Conservation (phyloP, 129 eudicot genomes). For the Tagetes erecta region DNA sequence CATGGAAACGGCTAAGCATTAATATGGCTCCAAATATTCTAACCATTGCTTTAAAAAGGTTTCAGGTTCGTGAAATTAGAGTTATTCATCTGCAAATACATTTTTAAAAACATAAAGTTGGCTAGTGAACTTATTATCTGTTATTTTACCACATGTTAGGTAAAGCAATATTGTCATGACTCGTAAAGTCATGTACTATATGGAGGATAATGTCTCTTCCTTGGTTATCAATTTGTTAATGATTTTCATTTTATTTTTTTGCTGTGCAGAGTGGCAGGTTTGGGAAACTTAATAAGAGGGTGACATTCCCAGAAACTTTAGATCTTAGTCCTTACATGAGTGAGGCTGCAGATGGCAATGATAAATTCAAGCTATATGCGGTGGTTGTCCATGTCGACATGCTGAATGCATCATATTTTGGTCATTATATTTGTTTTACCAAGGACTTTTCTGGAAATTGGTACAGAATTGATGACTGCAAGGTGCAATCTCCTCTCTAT, state of each 20-base stretch:
- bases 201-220: background rate
- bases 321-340: constrained; percentile 83
- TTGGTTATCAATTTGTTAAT: background rate
- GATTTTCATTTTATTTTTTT: constrained; percentile 10
- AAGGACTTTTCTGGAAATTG: constrained; percentile 83
- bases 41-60: constrained; percentile 88
- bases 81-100: constrained; percentile 18
- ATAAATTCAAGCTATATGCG: constrained; percentile 71
- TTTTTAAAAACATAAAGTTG: constrained; percentile 13
- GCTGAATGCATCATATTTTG: constrained; percentile 92
- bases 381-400: constrained; percentile 95
- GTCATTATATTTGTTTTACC: constrained; percentile 81
- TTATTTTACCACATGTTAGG: constrained; percentile 6
- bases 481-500: constrained; percentile 50
- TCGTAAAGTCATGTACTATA: background rate
- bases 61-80: constrained; percentile 62
- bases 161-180: constrained; percentile 4
- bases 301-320: constrained; percentile 73
- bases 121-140: background rate
- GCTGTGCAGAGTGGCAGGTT: constrained; percentile 81
- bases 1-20: constrained; percentile 81
- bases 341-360: constrained; percentile 53
- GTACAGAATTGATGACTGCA: constrained; percentile 87
- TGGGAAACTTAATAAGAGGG: constrained; percentile 87
- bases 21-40: constrained; percentile 81